These are phyloP conservation scores for Botryococcus braunii DNA, from an alignment of 163 green algal species.

Conservation along the genomic window DNA sequence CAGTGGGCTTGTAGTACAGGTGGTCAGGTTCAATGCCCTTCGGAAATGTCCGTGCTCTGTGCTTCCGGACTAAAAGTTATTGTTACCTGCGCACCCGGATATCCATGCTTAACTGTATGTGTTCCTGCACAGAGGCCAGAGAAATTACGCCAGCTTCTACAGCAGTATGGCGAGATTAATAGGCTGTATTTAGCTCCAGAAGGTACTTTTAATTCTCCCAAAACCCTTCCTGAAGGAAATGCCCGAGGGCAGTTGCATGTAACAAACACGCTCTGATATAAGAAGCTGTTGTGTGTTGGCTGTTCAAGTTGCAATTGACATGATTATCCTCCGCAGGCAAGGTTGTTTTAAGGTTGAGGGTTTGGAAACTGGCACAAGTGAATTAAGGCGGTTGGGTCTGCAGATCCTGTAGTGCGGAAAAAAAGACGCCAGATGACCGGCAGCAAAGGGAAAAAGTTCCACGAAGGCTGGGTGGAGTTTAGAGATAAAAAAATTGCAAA, in stretches of 20 bases:
- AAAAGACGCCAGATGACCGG: conserved; percentile 59
- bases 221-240: background rate
- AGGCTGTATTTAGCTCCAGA: conserved; percentile 87
- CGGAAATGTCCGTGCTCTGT: too few relatives aligned
- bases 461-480: conserved; percentile 98
- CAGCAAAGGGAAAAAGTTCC: conserved; percentile 65
- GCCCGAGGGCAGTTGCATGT: background rate
- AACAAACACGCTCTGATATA: background rate
- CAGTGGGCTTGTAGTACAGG: background rate
- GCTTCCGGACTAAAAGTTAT: too few relatives aligned
- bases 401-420: conserved; percentile 26
- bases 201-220: conserved; percentile 18
- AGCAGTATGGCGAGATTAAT: conserved; percentile 62
- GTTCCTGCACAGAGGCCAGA: conserved; percentile 65
- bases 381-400: background rate
- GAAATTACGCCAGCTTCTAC: conserved; percentile 86
- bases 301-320: background rate
- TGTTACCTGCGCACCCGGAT: too few relatives aligned
- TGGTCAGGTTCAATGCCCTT: background rate
- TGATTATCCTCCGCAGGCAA: background rate
- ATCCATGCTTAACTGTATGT: too few relatives aligned
- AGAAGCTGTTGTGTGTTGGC: conserved; percentile 1
- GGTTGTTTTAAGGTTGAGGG: background rate
- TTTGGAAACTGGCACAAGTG: background rate
- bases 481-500: conserved; percentile 89